A percentile compares a stretch with the other conserved stretches of the same genome.
Evolutionary conservation across 176 grass and related monocot species (phyloP).

Genomic region (Oryza meyeriana): DNA sequence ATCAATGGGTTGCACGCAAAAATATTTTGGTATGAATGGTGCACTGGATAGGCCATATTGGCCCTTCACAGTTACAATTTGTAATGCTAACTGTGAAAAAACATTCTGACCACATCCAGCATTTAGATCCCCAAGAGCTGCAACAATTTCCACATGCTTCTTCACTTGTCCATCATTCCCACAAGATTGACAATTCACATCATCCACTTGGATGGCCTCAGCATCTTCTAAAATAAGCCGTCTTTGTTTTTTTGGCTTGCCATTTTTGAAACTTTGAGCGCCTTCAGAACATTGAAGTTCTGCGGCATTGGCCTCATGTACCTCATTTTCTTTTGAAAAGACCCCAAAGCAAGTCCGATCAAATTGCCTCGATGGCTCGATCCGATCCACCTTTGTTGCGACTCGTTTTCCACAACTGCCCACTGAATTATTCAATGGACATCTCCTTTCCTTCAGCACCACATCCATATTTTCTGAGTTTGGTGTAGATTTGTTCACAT

Average conservation of each 20-base stretch:
- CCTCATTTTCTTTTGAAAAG: background rate
- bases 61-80: background rate
- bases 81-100: constrained; percentile 3
- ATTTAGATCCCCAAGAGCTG: background rate
- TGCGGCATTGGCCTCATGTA: background rate
- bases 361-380: background rate
- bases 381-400: background rate
- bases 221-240: background rate
- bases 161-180: background rate
- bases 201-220: background rate
- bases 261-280: background rate
- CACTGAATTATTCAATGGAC: background rate
- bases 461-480: constrained; percentile 12
- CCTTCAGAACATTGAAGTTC: background rate
- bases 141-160: background rate
- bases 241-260: constrained; percentile 12
- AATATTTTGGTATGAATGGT: constrained; percentile 19
- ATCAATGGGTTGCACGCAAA: constrained; percentile 20
- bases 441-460: background rate
- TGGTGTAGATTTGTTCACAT: background rate
- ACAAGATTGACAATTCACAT: background rate
- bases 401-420: background rate
- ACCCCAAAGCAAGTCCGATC: background rate
- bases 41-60: background rate
- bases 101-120: background rate